Percentiles rank a stretch among this genome's conserved stretches.
These are phyloP conservation scores for Diaporthe sp. DNA, from an alignment of 2,329 filamentous ascomycete genomes.

Conservation along the genomic window DNA sequence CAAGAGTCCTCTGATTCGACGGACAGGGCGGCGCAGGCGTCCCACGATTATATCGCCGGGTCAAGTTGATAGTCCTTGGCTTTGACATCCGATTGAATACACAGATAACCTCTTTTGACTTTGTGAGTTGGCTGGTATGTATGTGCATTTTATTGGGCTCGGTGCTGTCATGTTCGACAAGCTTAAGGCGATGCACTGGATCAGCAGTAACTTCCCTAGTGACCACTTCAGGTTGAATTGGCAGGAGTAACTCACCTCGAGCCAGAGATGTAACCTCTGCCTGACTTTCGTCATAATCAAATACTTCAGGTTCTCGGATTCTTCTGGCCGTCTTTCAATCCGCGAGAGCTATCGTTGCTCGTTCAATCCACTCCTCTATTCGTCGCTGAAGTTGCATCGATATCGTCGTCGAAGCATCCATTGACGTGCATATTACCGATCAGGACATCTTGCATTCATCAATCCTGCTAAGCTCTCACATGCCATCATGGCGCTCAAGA, in stretches of 20 bases:
- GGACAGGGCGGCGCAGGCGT: background rate
- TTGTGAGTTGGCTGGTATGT: background rate
- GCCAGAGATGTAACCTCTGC: background rate
- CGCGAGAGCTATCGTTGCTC: background rate
- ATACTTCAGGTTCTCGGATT: too few relatives aligned
- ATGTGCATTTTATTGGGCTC: too few relatives aligned
- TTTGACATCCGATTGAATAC: background rate
- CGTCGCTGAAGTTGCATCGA: background rate
- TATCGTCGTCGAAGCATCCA: background rate
- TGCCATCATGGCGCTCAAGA: background rate
- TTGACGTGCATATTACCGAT: background rate
- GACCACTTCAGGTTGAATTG: background rate
- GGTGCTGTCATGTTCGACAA: background rate
- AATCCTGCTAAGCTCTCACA: too few relatives aligned
- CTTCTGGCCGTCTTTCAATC: background rate
- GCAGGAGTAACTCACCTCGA: background rate
- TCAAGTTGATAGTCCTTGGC: background rate
- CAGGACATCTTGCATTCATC: background rate
- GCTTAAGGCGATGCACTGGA: too few relatives aligned
- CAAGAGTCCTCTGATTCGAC: background rate
- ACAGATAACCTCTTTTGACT: background rate
- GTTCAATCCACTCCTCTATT: background rate
- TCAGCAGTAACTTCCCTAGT: background rate
- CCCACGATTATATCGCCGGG: background rate
- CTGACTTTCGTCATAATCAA: background rate